phyloP scores from a whole-genome alignment of 202 grass and related monocot genomes.

The Brachypodium distachyon region DNA sequence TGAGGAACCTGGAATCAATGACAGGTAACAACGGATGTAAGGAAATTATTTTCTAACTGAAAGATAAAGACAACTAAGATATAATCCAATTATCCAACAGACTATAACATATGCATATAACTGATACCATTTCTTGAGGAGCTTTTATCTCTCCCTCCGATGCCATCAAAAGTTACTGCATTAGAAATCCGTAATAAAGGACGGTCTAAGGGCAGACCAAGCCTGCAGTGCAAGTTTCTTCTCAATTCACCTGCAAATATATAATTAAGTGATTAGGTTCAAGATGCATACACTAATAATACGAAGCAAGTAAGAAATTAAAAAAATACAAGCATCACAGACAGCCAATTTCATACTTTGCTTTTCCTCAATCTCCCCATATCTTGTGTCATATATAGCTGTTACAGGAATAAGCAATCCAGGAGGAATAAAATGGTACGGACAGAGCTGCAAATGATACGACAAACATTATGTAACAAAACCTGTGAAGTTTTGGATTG shows the following conservation, averaged over 20 bases:
- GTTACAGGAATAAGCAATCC: slow-evolving; percentile 74
- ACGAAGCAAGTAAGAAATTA: background rate
- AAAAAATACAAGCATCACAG: background rate
- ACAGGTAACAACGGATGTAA: background rate
- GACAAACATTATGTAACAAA: slow-evolving; percentile 2
- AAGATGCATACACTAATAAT: background rate
- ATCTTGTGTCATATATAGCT: slow-evolving; percentile 81
- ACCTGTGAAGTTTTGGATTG: background rate
- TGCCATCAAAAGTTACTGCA: slow-evolving; percentile 54
- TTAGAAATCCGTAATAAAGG: slow-evolving; percentile 76
- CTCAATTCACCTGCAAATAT: slow-evolving; percentile 57
- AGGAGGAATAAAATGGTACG: slow-evolving; percentile 76
- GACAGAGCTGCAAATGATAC: slow-evolving; percentile 44
- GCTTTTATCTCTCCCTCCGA: slow-evolving; percentile 23
- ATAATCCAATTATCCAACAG: too few species aligned
- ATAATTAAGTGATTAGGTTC: background rate
- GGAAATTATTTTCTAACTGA: background rate
- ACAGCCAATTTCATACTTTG: slow-evolving; percentile 46
- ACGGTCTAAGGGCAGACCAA: slow-evolving; percentile 79
- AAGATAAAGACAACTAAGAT: background rate
- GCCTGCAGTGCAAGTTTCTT: slow-evolving; percentile 73
- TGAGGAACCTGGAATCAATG: slow-evolving; percentile 37
- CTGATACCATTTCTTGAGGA: slow-evolving; percentile 34
- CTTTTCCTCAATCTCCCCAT: slow-evolving; percentile 90
- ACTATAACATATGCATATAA: slow-evolving; percentile 8